Conservation (phyloP, 345 rosid species). For the Excoecaria cochinchinensis region DNA sequence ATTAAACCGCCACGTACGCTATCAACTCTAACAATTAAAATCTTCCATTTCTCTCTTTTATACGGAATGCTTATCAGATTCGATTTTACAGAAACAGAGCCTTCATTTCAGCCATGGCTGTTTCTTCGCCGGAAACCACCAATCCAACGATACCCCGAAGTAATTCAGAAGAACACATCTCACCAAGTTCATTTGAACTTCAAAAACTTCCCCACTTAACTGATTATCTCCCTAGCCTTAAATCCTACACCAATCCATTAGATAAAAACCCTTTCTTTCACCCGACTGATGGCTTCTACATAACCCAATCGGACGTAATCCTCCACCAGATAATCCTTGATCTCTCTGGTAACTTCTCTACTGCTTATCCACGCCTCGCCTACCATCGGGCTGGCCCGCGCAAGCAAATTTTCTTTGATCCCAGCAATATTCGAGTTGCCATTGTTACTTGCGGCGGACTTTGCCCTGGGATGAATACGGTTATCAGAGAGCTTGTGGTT, state of each 20-base stretch:
- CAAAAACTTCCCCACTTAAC: constrained; percentile 42
- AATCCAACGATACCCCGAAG: not conserved
- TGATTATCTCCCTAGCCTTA: constrained; percentile 40
- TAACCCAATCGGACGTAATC: constrained; percentile 52
- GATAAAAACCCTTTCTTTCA: constrained; percentile 54
- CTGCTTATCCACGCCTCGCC: constrained; percentile 34
- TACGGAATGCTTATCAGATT: not conserved
- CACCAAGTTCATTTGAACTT: constrained; percentile 30
- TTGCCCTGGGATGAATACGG: constrained; percentile 91
- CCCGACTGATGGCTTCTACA: constrained; percentile 66
- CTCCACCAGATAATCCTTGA: constrained; percentile 57
- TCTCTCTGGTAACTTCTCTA: constrained; percentile 40
- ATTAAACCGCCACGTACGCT: no score
- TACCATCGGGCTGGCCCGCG: constrained; percentile 82
- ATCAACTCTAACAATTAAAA: no score
- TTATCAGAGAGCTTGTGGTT: constrained; percentile 78
- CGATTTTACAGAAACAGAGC: not conserved
- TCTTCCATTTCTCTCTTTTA: no score
- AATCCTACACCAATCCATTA: constrained; percentile 50
- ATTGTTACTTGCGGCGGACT: constrained; percentile 89
- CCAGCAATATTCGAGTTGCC: constrained; percentile 46
- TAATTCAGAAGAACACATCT: not conserved
- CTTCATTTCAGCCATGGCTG: not conserved
- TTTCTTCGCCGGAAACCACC: constrained; percentile 14
- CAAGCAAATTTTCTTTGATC: constrained; percentile 46